Conservation (phyloP, 2,329 filamentous ascomycete species). For the Fusarium tricinctum region DNA sequence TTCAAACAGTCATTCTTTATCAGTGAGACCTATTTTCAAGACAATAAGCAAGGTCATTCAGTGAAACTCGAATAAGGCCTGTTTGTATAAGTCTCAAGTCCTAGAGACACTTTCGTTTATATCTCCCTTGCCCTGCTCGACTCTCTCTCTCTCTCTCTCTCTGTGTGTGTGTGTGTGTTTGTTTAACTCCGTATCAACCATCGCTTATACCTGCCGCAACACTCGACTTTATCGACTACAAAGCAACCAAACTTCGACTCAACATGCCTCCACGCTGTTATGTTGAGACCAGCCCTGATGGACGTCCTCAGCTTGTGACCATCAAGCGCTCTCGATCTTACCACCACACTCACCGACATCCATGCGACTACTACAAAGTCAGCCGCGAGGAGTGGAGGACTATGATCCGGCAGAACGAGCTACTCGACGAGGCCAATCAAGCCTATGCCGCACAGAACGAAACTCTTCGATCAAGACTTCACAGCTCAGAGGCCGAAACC, state of each 20-base stretch:
- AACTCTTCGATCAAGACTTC: slow-evolving; percentile 55
- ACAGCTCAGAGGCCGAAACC: slow-evolving; percentile 54
- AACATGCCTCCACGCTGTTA: slow-evolving; percentile 56
- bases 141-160: slow-evolving; percentile 1
- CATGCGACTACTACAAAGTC: slow-evolving; percentile 55
- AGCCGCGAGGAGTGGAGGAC: slow-evolving; percentile 56
- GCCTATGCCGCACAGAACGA: slow-evolving; percentile 52
- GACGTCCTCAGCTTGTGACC: slow-evolving; percentile 56
- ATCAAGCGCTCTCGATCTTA: slow-evolving; percentile 59
- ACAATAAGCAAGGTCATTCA: slow-evolving; percentile 45
- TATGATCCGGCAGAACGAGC: slow-evolving; percentile 55
- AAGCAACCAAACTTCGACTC: slow-evolving; percentile 11
- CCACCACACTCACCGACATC: slow-evolving; percentile 51
- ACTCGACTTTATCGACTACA: neutral
- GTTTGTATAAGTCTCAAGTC: slow-evolving; percentile 8
- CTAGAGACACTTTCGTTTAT: slow-evolving; percentile 29
- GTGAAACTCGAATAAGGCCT: slow-evolving; percentile 16
- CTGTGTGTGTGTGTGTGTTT: no score
- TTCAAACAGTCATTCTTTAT: slow-evolving; percentile 44
- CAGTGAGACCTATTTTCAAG: slow-evolving; percentile 34
- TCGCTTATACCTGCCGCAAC: slow-evolving; percentile 9
- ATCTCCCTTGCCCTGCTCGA: slow-evolving; percentile 14
- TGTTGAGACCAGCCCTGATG: slow-evolving; percentile 54
- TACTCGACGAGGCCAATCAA: slow-evolving; percentile 55
- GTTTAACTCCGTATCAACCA: slow-evolving; percentile 2